These are phyloP conservation scores for Puccinellia tenuiflora DNA, from an alignment of 176 grass and related monocot species.

Conservation along the genomic window DNA sequence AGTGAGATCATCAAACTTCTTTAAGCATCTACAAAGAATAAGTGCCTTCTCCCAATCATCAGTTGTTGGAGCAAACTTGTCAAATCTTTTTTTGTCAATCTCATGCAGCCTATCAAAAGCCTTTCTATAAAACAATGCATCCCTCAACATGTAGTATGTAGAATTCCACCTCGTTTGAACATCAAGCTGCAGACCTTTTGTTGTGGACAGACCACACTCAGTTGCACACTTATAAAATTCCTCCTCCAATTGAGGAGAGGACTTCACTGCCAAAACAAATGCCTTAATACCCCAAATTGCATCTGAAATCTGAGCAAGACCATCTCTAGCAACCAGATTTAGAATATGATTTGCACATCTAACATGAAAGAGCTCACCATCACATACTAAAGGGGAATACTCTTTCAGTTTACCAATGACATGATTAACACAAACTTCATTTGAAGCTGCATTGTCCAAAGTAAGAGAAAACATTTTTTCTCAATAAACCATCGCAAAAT, in stretches of 20 bases:
- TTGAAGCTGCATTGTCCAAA: background rate
- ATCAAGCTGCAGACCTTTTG: background rate
- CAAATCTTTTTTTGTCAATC: background rate
- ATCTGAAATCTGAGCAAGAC: background rate
- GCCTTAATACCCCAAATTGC: background rate
- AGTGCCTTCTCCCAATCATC: background rate
- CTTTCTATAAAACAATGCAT: background rate
- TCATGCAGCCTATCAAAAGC: background rate
- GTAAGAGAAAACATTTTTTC: background rate
- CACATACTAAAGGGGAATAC: background rate
- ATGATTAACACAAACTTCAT: background rate
- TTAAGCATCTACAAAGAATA: no score
- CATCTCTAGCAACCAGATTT: background rate
- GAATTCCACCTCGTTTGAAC: background rate
- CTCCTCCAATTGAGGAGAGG: background rate
- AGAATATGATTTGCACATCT: background rate
- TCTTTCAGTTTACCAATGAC: background rate
- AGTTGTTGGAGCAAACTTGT: background rate
- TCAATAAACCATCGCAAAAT: background rate
- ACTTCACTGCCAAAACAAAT: background rate
- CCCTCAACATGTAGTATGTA: background rate
- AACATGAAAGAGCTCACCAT: background rate
- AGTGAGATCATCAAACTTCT: background rate
- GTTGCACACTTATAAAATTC: background rate
- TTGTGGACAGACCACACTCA: background rate